A percentile compares a stretch with the other conserved stretches of the same genome.
phyloP scores from a whole-genome alignment of 1,284 basidiomycete genomes.

The Trichosporon asahii region DNA sequence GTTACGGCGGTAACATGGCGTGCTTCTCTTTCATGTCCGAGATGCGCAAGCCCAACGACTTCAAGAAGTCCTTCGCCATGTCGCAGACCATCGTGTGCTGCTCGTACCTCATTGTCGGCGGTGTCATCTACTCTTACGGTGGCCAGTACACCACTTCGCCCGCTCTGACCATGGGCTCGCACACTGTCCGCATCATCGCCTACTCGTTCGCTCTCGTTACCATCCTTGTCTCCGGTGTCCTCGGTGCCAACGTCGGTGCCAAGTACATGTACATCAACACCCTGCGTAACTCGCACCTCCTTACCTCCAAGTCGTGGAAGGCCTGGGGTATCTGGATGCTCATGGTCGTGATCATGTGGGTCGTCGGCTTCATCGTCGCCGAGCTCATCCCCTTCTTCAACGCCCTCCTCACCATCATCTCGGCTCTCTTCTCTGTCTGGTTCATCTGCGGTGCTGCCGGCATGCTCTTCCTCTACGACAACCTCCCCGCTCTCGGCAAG shows the following conservation, averaged over 20 bases:
- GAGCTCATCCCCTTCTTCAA: conserved; percentile 49
- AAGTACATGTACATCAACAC: conserved; percentile 44
- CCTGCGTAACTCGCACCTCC: conserved; percentile 36
- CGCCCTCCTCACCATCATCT: conserved; percentile 45
- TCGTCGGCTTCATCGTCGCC: conserved; percentile 41
- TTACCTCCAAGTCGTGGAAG: conserved; percentile 35
- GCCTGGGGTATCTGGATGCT: conserved; percentile 39
- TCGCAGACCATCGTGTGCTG: conserved; percentile 34
- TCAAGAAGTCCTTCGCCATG: conserved; percentile 45
- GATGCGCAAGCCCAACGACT: conserved; percentile 45
- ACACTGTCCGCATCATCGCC: conserved; percentile 36
- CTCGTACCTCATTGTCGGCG: conserved; percentile 40
- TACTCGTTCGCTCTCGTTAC: conserved; percentile 42
- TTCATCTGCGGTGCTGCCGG: conserved; percentile 43
- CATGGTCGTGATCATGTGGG: conserved; percentile 42
- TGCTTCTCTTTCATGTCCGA: conserved; percentile 45
- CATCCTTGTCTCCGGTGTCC: conserved; percentile 45
- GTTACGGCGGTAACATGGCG: conserved; percentile 45
- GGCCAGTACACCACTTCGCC: conserved; percentile 44
- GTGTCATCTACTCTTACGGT: conserved; percentile 39
- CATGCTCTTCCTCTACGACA: conserved; percentile 43
- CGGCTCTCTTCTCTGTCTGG: conserved; percentile 44
- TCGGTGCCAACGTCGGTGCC: conserved; percentile 43
- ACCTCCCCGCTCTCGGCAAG: conserved; percentile 29
- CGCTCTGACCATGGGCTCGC: conserved; percentile 41